phyloP scores from a whole-genome alignment of 257 asterid species.

The Petunia axillaris region DNA sequence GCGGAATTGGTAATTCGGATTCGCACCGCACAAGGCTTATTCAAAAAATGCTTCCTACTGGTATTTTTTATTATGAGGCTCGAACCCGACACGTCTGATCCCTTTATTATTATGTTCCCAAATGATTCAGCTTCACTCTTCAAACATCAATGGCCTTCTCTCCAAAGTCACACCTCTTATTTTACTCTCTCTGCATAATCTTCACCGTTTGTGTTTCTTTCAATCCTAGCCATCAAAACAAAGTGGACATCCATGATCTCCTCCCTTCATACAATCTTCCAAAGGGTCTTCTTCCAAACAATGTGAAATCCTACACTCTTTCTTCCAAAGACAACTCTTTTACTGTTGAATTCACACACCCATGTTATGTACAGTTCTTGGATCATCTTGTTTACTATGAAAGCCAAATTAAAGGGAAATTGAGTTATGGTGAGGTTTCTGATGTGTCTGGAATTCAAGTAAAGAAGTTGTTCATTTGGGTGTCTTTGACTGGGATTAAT shows the following conservation, averaged over 20 bases:
- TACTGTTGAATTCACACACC: slow-evolving; percentile 40
- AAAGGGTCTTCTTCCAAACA: slow-evolving; percentile 40
- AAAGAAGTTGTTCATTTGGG: slow-evolving; percentile 64
- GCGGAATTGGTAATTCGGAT: no score
- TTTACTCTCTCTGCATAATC: no score
- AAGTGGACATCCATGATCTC: slow-evolving; percentile 36
- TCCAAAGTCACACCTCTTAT: no score
- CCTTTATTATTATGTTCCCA: no score
- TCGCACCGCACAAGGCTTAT: no score
- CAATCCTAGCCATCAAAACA: neutral
- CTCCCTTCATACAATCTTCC: slow-evolving; percentile 39
- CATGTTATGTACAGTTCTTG: slow-evolving; percentile 61
- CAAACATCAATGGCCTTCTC: no score
- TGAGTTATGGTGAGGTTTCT: slow-evolving; percentile 55
- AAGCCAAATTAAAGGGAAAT: slow-evolving; percentile 53
- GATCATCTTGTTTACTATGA: slow-evolving; percentile 65
- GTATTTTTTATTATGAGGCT: no score
- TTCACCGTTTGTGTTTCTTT: no score
- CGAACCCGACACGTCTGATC: no score
- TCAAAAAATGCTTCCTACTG: no score
- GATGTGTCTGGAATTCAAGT: slow-evolving; percentile 78
- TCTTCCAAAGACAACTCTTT: slow-evolving; percentile 26
- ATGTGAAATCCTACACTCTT: slow-evolving; percentile 29
- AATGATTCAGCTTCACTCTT: no score
- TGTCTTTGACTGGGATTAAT: slow-evolving; percentile 60